Evolutionary conservation across 2,329 filamentous ascomycete genomes (phyloP).

Genomic region (Pseudovirgaria hyperparasitica): DNA sequence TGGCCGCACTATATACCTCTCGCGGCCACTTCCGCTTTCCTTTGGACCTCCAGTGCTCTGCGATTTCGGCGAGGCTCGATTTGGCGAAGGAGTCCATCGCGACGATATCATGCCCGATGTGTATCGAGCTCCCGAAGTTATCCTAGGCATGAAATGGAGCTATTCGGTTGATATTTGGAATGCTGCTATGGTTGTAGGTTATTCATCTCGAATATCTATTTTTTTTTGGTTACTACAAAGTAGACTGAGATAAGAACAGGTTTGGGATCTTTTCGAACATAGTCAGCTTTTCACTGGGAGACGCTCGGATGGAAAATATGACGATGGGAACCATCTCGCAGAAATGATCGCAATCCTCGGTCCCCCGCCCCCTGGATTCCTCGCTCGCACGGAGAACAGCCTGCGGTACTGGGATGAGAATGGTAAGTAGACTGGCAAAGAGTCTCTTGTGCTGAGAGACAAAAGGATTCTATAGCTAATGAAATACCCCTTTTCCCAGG

Average conservation of each 20-base stretch:
- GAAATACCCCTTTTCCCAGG: conserved; percentile 9
- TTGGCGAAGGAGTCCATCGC: conserved; percentile 11
- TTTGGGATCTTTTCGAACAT: conserved; percentile 22
- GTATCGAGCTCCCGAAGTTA: conserved; percentile 23
- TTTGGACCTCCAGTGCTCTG: conserved; percentile 12
- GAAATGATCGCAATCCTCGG: conserved; percentile 11
- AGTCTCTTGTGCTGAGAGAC: no score
- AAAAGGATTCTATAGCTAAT: background rate
- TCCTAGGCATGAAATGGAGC: conserved; percentile 21
- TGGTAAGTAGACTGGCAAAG: no score
- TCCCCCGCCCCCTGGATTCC: conserved; percentile 8
- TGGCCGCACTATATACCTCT: conserved; percentile 15
- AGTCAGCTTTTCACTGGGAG: conserved; percentile 14
- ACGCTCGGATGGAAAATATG: conserved; percentile 8
- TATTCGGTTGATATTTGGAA: conserved; percentile 25
- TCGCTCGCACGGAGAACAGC: conserved; percentile 4
- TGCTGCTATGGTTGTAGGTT: conserved; percentile 17
- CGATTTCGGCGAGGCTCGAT: conserved; percentile 19
- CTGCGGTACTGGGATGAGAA: conserved; percentile 3
- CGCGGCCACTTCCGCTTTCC: conserved; percentile 4
- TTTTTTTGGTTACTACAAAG: conserved; percentile 1
- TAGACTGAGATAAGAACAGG: conserved; percentile 6
- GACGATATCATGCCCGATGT: conserved; percentile 21
- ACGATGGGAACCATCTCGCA: conserved; percentile 10
- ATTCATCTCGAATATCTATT: background rate